phyloP scores from a whole-genome alignment of 2,329 filamentous ascomycete species.

The Triangularia verruculosa region DNA sequence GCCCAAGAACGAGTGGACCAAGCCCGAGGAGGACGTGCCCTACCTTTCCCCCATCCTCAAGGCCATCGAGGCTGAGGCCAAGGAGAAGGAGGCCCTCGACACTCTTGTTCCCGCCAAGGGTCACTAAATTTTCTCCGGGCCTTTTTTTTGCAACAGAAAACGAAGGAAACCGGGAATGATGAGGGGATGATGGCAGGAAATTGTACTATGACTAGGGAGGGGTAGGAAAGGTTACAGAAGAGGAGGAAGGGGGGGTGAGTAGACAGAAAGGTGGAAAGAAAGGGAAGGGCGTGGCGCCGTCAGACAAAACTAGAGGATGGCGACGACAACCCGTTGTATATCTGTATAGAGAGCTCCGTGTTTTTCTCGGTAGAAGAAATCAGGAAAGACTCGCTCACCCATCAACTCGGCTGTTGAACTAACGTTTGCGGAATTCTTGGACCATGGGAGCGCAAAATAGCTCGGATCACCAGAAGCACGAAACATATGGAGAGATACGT shows the following conservation, averaged over 20 bases:
- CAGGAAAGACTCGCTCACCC: not conserved
- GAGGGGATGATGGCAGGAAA: not conserved
- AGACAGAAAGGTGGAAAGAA: not conserved
- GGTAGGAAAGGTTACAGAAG: not conserved
- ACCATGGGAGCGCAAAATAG: too few relatives aligned
- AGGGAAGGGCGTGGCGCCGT: not conserved
- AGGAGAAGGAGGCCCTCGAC: constrained; percentile 53
- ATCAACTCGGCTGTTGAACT: not conserved
- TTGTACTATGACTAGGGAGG: not conserved
- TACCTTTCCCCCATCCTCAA: constrained; percentile 55
- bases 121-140: constrained; percentile 34
- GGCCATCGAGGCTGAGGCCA: constrained; percentile 46
- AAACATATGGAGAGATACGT: too few relatives aligned
- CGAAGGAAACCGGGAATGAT: not conserved
- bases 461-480: too few relatives aligned
- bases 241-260: not conserved
- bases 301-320: not conserved
- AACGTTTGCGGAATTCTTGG: too few relatives aligned
- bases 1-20: constrained; percentile 60
- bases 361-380: not conserved
- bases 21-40: constrained; percentile 53
- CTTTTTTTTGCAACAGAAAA: not conserved
- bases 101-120: constrained; percentile 48
- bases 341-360: constrained; percentile 3
- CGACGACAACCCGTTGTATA: not conserved